Evolutionary conservation across 192 early-diverging fungal species (phyloP), one percentile per base, ranked within the genome.

Genomic region (Helicostylum pulchrum): DNA sequence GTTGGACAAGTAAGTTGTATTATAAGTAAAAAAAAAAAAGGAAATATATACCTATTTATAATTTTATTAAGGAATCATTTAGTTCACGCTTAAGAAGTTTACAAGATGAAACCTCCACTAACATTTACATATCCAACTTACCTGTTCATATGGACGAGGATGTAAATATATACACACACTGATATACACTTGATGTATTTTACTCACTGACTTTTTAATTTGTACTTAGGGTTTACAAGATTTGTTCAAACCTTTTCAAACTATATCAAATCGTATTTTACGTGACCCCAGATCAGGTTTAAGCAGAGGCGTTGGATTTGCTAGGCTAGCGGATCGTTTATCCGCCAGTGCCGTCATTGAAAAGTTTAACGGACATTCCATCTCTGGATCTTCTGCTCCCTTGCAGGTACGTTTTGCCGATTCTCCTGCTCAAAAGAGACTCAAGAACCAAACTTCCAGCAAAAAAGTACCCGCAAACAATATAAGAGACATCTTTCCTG

Each of bases 61-160:
- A 39, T 65, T 53, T 31, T 57, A 58, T 31, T 57, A 58, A 80
- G 66, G 88, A 90, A 68, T 88, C 88, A 54, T 87, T 91, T 67
- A 87, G 83, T 72, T 77, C 85, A 36, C 77, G 82, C 46, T 75
- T 91, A 32, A 85, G 85, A 62, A 84, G 78, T 64, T 79, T 92
- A 61, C 89, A 88, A 74, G 90, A 87, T 61, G 79, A 81, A 39
- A 84, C 66, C 10, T 90, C 90, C 14, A 87, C 87, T 65, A 91
- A 94, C 63, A 81, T 94, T 43, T 94, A 94, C 61, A 78, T 94
- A n/a, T 91, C 92, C 30, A 94, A 94, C 64, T 59, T 94, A 62
- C 88, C 93, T 19, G 32, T 87, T 0, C 80, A 88, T 12, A 85
- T 92, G 74, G 84, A 78, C 53, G 93, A 94, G 65, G 78, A 84